These are phyloP conservation scores for Vaucheria bursata DNA, from an alignment of 352 stramenopile species.

Conservation along the genomic window DNA sequence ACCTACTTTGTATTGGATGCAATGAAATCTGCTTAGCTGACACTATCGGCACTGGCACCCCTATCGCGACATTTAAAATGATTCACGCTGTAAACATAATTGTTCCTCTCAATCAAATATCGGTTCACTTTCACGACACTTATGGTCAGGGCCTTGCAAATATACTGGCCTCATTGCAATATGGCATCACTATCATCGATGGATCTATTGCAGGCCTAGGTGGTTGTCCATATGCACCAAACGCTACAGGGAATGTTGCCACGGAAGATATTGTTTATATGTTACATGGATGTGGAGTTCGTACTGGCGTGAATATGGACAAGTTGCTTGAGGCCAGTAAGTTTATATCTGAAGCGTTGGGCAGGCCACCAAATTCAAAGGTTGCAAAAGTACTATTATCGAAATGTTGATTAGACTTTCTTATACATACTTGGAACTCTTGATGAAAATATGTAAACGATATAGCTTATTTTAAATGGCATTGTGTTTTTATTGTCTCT, in stretches of 20 bases:
- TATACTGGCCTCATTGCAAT: constrained; percentile 64
- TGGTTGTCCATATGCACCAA: constrained; percentile 88
- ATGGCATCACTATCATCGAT: constrained; percentile 79
- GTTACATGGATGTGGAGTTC: constrained; percentile 83
- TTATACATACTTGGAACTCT: too few relatives aligned
- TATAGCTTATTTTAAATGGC: too few relatives aligned
- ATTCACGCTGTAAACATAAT: constrained; percentile 62
- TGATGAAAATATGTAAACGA: too few relatives aligned
- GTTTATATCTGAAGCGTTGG: constrained; percentile 22
- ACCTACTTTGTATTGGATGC: constrained; percentile 82
- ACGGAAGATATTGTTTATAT: constrained; percentile 97
- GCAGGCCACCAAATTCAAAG: too few relatives aligned
- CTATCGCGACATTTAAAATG: constrained; percentile 59
- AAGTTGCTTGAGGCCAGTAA: constrained; percentile 56
- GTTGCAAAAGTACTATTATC: too few relatives aligned
- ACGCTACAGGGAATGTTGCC: constrained; percentile 88
- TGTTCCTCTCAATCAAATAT: constrained; percentile 70
- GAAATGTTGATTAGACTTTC: too few relatives aligned
- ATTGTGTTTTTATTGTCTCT: too few relatives aligned
- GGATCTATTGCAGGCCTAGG: constrained; percentile 87
- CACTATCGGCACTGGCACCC: constrained; percentile 81
- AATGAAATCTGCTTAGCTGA: constrained; percentile 88
- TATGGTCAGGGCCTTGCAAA: constrained; percentile 91
- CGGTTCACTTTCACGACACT: constrained; percentile 94
- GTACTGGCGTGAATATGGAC: constrained; percentile 82